phyloP scores from a whole-genome alignment of 108 stramenopile species.

The Cyclostephanos invisitatus region DNA sequence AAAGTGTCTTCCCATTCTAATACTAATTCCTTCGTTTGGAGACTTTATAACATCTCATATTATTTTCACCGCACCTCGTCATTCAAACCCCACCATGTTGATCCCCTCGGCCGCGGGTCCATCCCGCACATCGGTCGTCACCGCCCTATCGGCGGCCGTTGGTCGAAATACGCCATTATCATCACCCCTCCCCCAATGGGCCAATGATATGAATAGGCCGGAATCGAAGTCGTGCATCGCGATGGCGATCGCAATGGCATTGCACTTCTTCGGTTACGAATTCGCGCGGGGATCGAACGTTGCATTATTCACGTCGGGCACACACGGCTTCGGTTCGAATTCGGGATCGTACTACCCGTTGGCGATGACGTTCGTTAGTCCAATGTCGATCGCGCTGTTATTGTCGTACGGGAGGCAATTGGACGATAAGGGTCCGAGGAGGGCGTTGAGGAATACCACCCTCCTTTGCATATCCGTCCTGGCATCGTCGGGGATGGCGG shows the following conservation, averaged over 20 bases:
- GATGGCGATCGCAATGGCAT: conserved; percentile 78
- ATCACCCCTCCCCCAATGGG: background rate
- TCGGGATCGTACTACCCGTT: conserved; percentile 67
- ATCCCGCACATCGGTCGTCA: background rate
- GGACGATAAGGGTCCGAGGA: conserved; percentile 63
- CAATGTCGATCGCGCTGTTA: conserved; percentile 57
- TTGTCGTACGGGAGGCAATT: conserved; percentile 59
- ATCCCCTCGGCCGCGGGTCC: conserved; percentile 3
- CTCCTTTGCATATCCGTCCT: conserved; percentile 53
- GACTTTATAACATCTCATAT: too few relatives aligned
- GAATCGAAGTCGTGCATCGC: conserved; percentile 58
- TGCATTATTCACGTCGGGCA: conserved; percentile 74
- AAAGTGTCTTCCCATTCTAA: too few relatives aligned
- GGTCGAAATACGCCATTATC: background rate
- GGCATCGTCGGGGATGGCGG: conserved; percentile 36
- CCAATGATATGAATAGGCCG: conserved; percentile 12
- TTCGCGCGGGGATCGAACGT: conserved; percentile 75
- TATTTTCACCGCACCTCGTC: too few relatives aligned
- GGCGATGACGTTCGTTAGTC: conserved; percentile 77
- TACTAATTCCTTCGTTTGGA: too few relatives aligned
- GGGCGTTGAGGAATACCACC: conserved; percentile 60
- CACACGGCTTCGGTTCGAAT: conserved; percentile 58
- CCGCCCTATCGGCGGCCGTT: conserved; percentile 1
- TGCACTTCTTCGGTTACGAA: conserved; percentile 78
- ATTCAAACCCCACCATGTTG: background rate